Evolutionary conservation across 75 land plant genomes (phyloP), one percentile per base, ranked within the genome.

Genomic region (Chamaecyparis obtusa): DNA sequence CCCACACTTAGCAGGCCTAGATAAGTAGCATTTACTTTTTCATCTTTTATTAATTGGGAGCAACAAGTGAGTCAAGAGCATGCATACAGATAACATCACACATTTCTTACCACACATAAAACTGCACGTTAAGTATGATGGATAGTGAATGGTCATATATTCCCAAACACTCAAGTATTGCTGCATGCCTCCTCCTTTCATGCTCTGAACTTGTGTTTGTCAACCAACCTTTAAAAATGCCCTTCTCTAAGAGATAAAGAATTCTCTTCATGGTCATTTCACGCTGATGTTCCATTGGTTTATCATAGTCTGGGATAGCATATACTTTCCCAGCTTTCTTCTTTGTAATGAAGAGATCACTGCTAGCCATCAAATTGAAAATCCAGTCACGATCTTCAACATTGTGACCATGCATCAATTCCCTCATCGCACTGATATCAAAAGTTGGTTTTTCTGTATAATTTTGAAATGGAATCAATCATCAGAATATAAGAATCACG

Each of bases 251-350:
- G 80, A 97, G 80, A 80, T 90, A 96, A 84, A 51, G 84, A 13
- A 96, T 93, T 85, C 98, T 77, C 88, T 90, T 90, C 98, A 95
- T 91, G 39, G 96, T 97, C 87, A 87, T 84, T 88, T 93, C 96
- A 88, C 99, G 80, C 90, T 96, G 96, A 88, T 92, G 93, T 87
- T 96, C 96, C 99, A 95, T 96, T 15, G 97, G 84, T 84, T 92
- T 93, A 85, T 94, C 93, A 89, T 90, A 96, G 54, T 97, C 97
- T 72, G 96, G 94, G 77, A 89, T 60, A 46, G 92, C 90, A 39
- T 93, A 97, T 6, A 91, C 87, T 85, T 83, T 82, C 11, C 87
- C 90, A 48, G 86, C 84, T 44, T 88, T 92, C 32, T 64, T 57
- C 83, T 83, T 89, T 14, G 85, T 89, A 43, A 87, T 69, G 92